A percentile compares a stretch with the other conserved stretches of the same genome.
Evolutionary conservation across 768 basidiomycete genomes (phyloP).

Genomic region (Termitomyces sp.): DNA sequence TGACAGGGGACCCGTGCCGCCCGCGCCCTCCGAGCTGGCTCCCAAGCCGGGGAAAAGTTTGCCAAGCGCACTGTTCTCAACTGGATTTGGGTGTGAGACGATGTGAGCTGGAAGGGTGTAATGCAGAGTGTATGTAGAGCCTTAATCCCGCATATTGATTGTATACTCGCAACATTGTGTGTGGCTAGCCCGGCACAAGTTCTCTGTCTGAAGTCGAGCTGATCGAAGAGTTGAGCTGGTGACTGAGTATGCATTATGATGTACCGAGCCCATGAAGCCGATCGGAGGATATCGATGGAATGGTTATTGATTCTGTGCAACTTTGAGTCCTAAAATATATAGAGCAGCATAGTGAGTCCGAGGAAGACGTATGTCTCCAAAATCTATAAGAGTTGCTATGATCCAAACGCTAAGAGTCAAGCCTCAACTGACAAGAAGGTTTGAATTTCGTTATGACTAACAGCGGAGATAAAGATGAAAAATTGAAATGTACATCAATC

Average conservation of each 20-base stretch:
- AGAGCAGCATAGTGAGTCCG: neutral
- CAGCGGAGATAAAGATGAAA: neutral
- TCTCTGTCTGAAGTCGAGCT: neutral
- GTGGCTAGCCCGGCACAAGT: neutral
- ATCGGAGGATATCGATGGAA: neutral
- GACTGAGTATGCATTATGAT: neutral
- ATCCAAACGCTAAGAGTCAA: too few relatives aligned
- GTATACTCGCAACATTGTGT: neutral
- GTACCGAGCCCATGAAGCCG: neutral
- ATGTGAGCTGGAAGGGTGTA: neutral
- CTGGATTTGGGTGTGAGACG: slow-evolving; percentile 25
- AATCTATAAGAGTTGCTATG: too few relatives aligned
- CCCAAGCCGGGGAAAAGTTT: slow-evolving; percentile 13
- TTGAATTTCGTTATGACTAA: too few relatives aligned
- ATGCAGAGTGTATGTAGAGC: neutral
- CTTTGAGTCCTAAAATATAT: neutral
- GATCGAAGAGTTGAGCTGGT: too few relatives aligned
- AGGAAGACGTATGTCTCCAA: too few relatives aligned
- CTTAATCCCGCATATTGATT: neutral
- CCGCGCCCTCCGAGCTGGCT: slow-evolving; percentile 25
- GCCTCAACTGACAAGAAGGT: too few relatives aligned
- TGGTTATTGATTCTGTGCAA: neutral
- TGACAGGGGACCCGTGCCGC: slow-evolving; percentile 36
- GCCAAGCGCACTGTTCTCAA: slow-evolving; percentile 19
- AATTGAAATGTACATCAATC: too few relatives aligned